A percentile compares a stretch with the other conserved stretches of the same genome.
Evolutionary conservation across 352 stramenopile genomes (phyloP).

Genomic region (Aphanomyces cochlioides): DNA sequence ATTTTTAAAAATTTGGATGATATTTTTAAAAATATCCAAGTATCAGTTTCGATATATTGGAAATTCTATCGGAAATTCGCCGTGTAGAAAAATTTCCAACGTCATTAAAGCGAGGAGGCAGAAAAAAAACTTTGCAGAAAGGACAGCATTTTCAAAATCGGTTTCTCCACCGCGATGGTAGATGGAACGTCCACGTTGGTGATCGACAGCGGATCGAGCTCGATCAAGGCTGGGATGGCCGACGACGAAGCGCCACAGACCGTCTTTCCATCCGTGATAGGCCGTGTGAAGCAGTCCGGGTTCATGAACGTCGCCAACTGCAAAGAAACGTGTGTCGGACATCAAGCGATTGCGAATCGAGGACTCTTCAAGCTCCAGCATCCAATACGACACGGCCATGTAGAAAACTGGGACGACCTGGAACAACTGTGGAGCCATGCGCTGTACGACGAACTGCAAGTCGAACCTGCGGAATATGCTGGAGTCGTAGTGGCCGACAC

Average conservation of each 20-base stretch:
- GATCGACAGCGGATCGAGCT: conserved; percentile 35
- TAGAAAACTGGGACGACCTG: conserved; percentile 39
- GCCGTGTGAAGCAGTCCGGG: conserved; percentile 32
- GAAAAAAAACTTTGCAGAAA: no score
- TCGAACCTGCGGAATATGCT: conserved; percentile 16
- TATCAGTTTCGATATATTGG: no score
- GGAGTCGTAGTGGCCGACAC: conserved; percentile 29
- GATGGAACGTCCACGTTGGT: conserved; percentile 5
- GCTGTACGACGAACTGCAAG: conserved; percentile 32
- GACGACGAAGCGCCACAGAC: conserved; percentile 37
- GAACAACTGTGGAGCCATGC: conserved; percentile 39
- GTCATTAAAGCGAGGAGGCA: no score
- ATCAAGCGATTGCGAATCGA: conserved; percentile 30
- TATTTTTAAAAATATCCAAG: no score
- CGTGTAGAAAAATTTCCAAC: no score
- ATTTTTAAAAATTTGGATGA: no score
- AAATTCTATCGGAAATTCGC: no score
- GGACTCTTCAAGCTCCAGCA: conserved; percentile 25
- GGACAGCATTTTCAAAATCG: no score
- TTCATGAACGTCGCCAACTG: conserved; percentile 31
- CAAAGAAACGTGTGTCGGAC: conserved; percentile 31
- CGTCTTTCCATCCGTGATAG: conserved; percentile 38
- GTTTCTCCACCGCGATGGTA: no score
- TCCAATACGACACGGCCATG: conserved; percentile 24
- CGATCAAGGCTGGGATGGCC: conserved; percentile 37